phyloP scores from a whole-genome alignment of 805 yeast genomes.

The Metschnikowia vanudenii region DNA sequence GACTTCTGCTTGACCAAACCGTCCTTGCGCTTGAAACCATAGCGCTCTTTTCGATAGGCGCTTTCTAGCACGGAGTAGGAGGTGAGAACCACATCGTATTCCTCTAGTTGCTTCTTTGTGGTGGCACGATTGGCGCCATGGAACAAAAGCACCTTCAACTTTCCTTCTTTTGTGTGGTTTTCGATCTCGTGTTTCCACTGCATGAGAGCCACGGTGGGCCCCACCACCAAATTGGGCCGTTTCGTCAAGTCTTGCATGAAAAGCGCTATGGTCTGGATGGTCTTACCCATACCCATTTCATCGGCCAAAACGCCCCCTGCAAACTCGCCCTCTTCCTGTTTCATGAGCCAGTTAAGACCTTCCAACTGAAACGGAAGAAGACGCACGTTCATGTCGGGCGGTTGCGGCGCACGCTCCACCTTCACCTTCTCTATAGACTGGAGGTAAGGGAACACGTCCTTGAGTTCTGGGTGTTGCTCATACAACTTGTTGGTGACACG shows the following conservation, averaged over 20 bases:
- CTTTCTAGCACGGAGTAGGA: conserved; percentile 92
- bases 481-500: conserved; percentile 66
- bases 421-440: conserved; percentile 44
- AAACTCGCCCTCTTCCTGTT: conserved; percentile 77
- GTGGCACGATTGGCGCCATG: conserved; percentile 83
- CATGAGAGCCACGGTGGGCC: conserved; percentile 98
- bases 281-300: conserved; percentile 99
- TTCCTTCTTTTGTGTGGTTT: conserved; percentile 68
- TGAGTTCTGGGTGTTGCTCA: conserved; percentile 76
- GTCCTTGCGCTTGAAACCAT: conserved; percentile 77
- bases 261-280: conserved; percentile 91
- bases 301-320: conserved; percentile 94
- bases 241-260: conserved; percentile 66
- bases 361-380: conserved; percentile 90
- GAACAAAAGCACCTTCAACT: conserved; percentile 64
- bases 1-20: conserved; percentile 73
- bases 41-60: conserved; percentile 73
- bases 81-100: conserved; percentile 80
- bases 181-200: conserved; percentile 96
- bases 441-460: conserved; percentile 67
- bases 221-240: conserved; percentile 83
- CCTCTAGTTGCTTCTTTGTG: conserved; percentile 52
- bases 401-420: conserved; percentile 67
- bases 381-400: conserved; percentile 68
- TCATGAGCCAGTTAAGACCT: conserved; percentile 84